Evolutionary conservation across 306 rosid species (phyloP), one percentile per base, ranked within the genome.

Genomic region (Casuarina equisetifolia): DNA sequence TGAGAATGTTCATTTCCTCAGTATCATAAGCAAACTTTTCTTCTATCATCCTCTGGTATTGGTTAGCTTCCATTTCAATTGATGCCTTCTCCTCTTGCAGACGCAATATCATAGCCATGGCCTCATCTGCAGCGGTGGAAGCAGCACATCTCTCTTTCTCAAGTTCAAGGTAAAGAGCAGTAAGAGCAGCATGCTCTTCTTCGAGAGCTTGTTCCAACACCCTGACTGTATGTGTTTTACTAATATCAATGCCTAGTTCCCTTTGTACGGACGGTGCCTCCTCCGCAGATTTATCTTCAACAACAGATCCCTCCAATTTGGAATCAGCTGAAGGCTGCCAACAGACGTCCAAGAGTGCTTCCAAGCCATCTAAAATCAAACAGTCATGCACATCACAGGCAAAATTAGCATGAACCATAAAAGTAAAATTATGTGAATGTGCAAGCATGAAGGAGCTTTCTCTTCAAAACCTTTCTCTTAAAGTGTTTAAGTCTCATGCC

Each of bases 121-220:
- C 87, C 78, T 83, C 91, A 76, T 88, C 89, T 53, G 91, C 84
- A 43, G 91, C 91, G 12, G 81, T 59, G 35, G 87, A 84, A 76
- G 89, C 84, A 20, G 84, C 85, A 79, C 79, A 80, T 85, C 91
- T 85, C 79, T 88, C 91, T 73, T 88, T 83, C 87, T 88, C 91
- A 32, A 88, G 88, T 19, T 88, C 91, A 72, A 81, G 61, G 54
- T 83, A 82, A 36, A 88, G 75, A 48, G 85, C 76, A 63, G 80
- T 49, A 16, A 80, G 79, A 72, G 82, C 85, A 25, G 77, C 62
- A 0, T 76, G 74, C 83, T 85, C 89, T 85, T 85, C 85, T 76
- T 85, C 80, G 4, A 87, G 86, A 48, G 88, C 83, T 81, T 66
- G 87, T 73, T 85, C 85, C 79, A 85, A 73, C 42, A 68, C 67